A percentile compares a stretch with the other conserved stretches of the same genome.
These are phyloP conservation scores for Lepidium africanum DNA, from an alignment of 345 rosid genomes.

Conservation along the genomic window DNA sequence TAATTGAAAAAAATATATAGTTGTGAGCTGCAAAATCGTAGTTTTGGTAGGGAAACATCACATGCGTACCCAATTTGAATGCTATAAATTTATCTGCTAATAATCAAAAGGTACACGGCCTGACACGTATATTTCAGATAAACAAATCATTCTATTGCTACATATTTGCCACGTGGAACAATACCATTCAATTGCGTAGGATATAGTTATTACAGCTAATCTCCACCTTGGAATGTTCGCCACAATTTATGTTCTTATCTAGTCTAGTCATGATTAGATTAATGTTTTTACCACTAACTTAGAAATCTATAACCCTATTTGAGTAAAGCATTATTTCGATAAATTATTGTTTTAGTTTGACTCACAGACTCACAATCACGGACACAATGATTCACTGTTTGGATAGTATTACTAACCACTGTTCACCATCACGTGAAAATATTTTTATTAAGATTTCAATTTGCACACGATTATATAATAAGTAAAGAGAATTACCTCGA, in stretches of 20 bases:
- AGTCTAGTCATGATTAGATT: too few relatives aligned
- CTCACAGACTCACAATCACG: too few relatives aligned
- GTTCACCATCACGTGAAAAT: background rate
- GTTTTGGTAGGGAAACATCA: too few relatives aligned
- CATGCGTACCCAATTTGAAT: too few relatives aligned
- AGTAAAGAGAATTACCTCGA: conserved; percentile 30
- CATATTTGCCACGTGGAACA: background rate
- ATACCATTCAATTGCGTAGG: background rate
- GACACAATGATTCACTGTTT: too few relatives aligned
- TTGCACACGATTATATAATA: background rate
- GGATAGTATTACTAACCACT: background rate
- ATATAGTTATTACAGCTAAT: background rate
- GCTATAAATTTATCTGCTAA: too few relatives aligned
- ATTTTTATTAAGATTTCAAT: background rate
- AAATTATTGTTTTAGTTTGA: too few relatives aligned
- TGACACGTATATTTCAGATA: background rate
- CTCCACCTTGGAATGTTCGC: conserved; percentile 9
- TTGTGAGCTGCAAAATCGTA: too few relatives aligned
- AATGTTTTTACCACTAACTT: background rate
- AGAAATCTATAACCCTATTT: background rate
- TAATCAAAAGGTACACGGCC: too few relatives aligned
- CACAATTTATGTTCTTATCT: background rate
- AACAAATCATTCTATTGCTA: background rate
- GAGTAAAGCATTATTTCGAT: background rate
- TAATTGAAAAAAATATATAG: too few relatives aligned